Evolutionary conservation across 2,329 filamentous ascomycete genomes (phyloP).

Genomic region (Colletotrichum nymphaeae): DNA sequence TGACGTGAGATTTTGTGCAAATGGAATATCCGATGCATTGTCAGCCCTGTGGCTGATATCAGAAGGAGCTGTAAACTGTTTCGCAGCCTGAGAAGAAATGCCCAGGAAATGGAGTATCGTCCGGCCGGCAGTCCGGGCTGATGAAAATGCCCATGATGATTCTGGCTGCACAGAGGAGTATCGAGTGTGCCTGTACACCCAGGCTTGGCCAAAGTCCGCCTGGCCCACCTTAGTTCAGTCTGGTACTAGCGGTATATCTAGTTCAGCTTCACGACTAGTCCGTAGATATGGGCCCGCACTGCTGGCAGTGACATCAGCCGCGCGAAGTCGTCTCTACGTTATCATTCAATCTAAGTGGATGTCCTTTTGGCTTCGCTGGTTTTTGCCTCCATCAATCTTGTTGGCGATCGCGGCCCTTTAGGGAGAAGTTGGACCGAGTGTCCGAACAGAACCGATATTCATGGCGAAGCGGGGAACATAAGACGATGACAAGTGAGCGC

Average conservation of each 20-base stretch:
- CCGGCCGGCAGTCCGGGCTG: no score
- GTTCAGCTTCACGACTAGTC: neutral
- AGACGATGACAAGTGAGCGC: neutral
- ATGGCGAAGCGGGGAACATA: neutral
- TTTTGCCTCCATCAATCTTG: neutral
- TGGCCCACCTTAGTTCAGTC: neutral
- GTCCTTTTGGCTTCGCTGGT: neutral
- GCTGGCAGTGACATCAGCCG: neutral
- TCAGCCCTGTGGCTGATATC: neutral
- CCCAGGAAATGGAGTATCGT: no score
- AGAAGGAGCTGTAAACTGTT: no score
- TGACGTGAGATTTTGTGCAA: neutral
- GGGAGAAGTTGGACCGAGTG: neutral
- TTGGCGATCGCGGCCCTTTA: neutral
- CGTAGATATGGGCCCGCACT: neutral
- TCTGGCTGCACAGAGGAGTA: neutral
- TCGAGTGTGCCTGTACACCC: no score
- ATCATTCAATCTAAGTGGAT: neutral
- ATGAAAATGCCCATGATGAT: no score
- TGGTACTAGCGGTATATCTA: neutral
- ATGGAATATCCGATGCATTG: neutral
- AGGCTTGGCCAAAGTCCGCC: no score
- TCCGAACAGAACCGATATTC: neutral
- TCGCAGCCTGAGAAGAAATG: no score
- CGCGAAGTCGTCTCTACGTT: neutral